Evolutionary conservation across 352 stramenopile species (phyloP).

Genomic region (Globisporangium lucens): DNA sequence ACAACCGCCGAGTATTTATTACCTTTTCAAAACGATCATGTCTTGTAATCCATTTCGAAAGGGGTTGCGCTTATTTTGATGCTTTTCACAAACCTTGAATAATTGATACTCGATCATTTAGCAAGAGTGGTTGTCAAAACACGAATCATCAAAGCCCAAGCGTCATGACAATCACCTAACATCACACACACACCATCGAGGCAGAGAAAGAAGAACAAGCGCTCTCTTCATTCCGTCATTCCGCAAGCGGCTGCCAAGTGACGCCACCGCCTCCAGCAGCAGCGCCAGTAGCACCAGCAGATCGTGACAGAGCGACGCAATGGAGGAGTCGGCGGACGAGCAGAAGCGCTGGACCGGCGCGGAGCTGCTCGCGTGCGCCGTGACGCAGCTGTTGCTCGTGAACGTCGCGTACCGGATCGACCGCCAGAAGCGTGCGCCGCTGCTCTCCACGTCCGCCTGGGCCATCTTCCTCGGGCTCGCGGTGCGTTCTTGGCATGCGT

Average conservation of each 20-base stretch:
- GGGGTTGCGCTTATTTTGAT: no score
- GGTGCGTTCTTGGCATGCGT: slow-evolving; percentile 13
- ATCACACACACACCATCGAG: neutral
- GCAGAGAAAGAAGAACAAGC: no score
- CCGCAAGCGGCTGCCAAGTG: neutral
- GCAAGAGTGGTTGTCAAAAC: neutral
- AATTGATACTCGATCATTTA: neutral
- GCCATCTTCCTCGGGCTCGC: slow-evolving; percentile 50
- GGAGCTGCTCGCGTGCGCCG: slow-evolving; percentile 43
- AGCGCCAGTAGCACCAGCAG: neutral
- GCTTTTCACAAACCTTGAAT: neutral
- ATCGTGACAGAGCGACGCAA: neutral
- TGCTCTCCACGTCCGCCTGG: slow-evolving; percentile 48
- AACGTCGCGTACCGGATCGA: slow-evolving; percentile 61
- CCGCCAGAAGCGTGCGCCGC: slow-evolving; percentile 26
- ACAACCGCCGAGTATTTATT: no score
- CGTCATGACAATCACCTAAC: neutral
- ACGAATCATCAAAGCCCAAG: neutral
- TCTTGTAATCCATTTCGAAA: no score
- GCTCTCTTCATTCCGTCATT: neutral
- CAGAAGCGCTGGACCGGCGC: slow-evolving; percentile 38
- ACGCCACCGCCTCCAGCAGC: neutral
- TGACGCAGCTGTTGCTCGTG: slow-evolving; percentile 49
- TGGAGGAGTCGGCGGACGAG: slow-evolving; percentile 7
- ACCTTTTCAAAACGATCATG: no score